Evolutionary conservation across 257 asterid genomes (phyloP), one percentile per base, ranked within the genome.

Genomic region (Linaria vulgaris): DNA sequence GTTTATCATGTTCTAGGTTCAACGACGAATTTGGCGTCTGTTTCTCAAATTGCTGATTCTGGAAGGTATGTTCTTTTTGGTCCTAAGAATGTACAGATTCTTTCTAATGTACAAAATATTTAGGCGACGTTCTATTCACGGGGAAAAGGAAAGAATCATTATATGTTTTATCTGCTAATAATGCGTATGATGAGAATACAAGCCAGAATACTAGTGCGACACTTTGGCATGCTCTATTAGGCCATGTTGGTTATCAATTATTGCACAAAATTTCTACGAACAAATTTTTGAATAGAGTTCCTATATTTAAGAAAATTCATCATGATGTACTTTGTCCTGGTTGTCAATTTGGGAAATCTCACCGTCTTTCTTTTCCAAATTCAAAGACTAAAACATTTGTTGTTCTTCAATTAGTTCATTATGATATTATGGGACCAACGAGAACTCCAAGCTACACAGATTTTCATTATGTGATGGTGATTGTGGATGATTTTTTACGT

Each of bases 401-500:
- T 16, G 58, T 22, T 4, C 44, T 69, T 48, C 57, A 74, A 12
- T n/a, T 66, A 5, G 43, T 75, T 8, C 59, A 70, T 45, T 51
- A 56, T 1, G 57, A 70, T 66, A 20, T 71, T 0, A 39, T 60
- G 53, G 73, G 76, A 20, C 76, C 63, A 24, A 75, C 70, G 15
- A 60, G 27, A 55, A 70, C 61, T 14, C 56, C 62, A 0, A 69
- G 69, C 11, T 74, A 64, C 8, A 0, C 13, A 31, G 37, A 69
- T 19, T 13, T 23, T 60, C 52, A 9, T 8, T 69, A 59, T 59
- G 72, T 47, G 0, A 64, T 70, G 73, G 53, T 74, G 3, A 6
- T 69, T 17, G 76, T 74, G 69, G 79, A 74, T 55, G 79, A 65
- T 43, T 69, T 69, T 16, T 30, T n/a, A n/a, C n/a, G n/a, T n/a